Conservation (phyloP, 2,329 filamentous ascomycete genomes). For the Aureobasidium melanogenum region DNA sequence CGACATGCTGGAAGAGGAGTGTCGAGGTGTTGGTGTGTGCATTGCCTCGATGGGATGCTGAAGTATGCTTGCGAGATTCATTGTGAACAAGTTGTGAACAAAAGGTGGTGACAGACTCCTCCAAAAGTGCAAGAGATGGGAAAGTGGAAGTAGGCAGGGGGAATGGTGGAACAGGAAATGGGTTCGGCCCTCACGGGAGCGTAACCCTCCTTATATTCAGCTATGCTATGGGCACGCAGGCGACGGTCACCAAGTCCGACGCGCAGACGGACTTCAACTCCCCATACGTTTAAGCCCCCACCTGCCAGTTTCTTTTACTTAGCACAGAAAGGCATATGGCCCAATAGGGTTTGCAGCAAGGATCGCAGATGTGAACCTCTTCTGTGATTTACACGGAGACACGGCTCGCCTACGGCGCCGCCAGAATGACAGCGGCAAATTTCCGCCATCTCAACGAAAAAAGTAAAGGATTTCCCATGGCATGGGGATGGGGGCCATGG, state of each 20-base stretch:
- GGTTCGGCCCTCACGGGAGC: neutral
- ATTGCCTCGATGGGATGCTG: neutral
- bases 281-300: neutral
- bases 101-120: neutral
- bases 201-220: neutral
- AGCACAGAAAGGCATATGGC: neutral
- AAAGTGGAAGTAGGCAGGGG: neutral
- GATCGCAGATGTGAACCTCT: neutral
- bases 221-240: neutral
- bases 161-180: neutral
- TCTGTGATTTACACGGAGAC: neutral
- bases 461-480: no score
- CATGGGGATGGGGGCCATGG: no score
- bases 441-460: neutral
- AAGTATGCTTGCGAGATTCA: neutral
- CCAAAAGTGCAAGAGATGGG: neutral
- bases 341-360: neutral
- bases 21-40: neutral
- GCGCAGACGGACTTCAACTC: neutral
- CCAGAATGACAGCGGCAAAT: neutral
- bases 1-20: neutral
- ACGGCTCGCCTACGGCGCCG: neutral
- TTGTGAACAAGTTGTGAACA: neutral
- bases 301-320: neutral
- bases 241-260: neutral